Conservation (phyloP, 208 protist species). For the Kentomonas sorsogonicus region DNA sequence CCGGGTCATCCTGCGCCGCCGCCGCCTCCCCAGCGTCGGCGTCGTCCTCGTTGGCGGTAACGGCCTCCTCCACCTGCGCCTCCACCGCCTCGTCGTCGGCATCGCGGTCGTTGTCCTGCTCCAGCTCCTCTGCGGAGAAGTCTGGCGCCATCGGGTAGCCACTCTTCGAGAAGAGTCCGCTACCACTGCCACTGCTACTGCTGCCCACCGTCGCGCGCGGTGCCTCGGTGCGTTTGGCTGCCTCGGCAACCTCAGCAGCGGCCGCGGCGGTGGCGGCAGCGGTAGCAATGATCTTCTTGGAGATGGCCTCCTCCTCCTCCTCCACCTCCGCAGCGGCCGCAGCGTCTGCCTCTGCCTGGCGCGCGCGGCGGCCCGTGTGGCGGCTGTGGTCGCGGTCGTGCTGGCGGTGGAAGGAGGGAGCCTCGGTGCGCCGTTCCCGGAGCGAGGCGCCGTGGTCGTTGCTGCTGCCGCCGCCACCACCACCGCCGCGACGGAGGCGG, state of each 20-base stretch:
- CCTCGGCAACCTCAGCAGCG: not conserved
- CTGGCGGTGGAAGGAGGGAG: too few relatives aligned
- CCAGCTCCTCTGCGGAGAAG: conserved; percentile 10
- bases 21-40: conserved; percentile 17
- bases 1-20: conserved; percentile 6
- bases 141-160: conserved; percentile 52
- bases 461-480: too few relatives aligned
- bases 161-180: too few relatives aligned
- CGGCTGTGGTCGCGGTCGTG: too few relatives aligned
- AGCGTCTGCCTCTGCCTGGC: not conserved
- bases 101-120: conserved; percentile 22
- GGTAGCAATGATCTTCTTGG: not conserved
- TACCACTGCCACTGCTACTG: too few relatives aligned
- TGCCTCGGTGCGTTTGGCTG: conserved; percentile 5
- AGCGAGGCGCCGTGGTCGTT: too few relatives aligned
- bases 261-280: conserved; percentile 1
- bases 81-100: conserved; percentile 22
- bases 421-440: too few relatives aligned
- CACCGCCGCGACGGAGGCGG: too few relatives aligned
- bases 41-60: conserved; percentile 29
- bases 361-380: too few relatives aligned
- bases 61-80: conserved; percentile 32
- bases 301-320: not conserved
- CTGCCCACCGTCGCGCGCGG: too few relatives aligned
- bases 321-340: not conserved